Evolutionary conservation across 768 basidiomycete genomes (phyloP).

Genomic region (Cystofilobasidium ferigula): DNA sequence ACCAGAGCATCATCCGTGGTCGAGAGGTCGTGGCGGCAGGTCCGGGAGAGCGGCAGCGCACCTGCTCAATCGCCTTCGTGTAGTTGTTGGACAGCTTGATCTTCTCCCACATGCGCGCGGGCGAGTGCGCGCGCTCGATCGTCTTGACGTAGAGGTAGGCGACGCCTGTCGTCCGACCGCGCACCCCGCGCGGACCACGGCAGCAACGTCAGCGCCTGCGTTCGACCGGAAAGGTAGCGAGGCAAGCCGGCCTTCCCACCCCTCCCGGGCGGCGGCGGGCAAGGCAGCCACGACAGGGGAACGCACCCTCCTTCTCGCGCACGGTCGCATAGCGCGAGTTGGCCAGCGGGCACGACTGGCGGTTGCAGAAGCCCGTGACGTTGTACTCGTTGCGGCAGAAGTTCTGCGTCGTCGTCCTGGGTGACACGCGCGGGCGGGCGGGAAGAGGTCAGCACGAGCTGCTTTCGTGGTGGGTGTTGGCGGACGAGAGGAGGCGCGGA

Average conservation of each 20-base stretch:
- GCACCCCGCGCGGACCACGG: too few species aligned
- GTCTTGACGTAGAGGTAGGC: slow-evolving; percentile 95
- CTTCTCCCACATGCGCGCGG: slow-evolving; percentile 95
- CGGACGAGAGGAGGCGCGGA: slow-evolving; percentile 23
- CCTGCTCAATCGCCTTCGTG: slow-evolving; percentile 88
- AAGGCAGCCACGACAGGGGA: neutral
- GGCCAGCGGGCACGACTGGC: slow-evolving; percentile 94
- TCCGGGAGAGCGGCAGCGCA: slow-evolving; percentile 35
- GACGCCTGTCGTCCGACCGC: slow-evolving; percentile 55
- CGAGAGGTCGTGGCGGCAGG: neutral
- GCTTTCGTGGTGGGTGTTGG: neutral
- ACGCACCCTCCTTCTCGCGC: slow-evolving; percentile 76
- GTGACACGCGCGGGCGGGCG: neutral
- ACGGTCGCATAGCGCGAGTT: slow-evolving; percentile 98
- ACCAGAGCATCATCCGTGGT: too few species aligned
- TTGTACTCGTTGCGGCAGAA: slow-evolving; percentile 99
- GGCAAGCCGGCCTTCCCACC: too few species aligned
- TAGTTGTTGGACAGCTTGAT: slow-evolving; percentile 89
- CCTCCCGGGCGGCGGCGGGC: neutral
- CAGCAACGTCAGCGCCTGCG: neutral
- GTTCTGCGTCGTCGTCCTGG: slow-evolving; percentile 84
- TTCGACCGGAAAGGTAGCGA: too few species aligned
- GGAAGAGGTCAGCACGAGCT: slow-evolving; percentile 12
- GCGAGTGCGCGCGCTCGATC: slow-evolving; percentile 90
- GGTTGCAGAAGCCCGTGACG: slow-evolving; percentile 85